A percentile compares a stretch with the other conserved stretches of the same genome.
Evolutionary conservation across 768 basidiomycete species (phyloP).

Genomic region (Kwoniella heveanensis): DNA sequence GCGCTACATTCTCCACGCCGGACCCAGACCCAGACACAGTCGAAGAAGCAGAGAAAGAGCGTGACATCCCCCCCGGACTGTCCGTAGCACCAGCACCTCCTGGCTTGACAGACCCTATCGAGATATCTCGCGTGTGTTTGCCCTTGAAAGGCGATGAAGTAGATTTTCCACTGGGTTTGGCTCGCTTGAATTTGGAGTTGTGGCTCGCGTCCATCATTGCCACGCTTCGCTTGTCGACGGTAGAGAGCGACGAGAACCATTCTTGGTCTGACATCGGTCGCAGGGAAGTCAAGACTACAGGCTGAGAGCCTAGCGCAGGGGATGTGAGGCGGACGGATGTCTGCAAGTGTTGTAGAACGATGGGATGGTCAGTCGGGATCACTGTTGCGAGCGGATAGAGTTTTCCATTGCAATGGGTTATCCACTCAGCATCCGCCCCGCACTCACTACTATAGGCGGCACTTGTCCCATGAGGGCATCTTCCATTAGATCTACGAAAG

Average conservation of each 20-base stretch:
- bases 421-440: too few relatives aligned
- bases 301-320: slow-evolving; percentile 49
- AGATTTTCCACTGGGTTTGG: background rate
- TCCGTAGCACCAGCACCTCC: background rate
- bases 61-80: slow-evolving; percentile 2
- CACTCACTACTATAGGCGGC: slow-evolving; percentile 51
- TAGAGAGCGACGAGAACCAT: slow-evolving; percentile 47
- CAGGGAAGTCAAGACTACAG: slow-evolving; percentile 50
- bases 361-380: background rate
- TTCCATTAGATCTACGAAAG: slow-evolving; percentile 56
- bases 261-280: slow-evolving; percentile 53
- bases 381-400: too few relatives aligned
- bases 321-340: slow-evolving; percentile 53
- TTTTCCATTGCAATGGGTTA: too few relatives aligned
- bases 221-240: slow-evolving; percentile 1
- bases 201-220: background rate
- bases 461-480: slow-evolving; percentile 54
- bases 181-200: background rate
- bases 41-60: slow-evolving; percentile 14
- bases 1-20: slow-evolving; percentile 16
- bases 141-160: background rate
- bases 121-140: slow-evolving; percentile 1
- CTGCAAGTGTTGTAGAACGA: slow-evolving; percentile 12
- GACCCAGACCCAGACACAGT: background rate
- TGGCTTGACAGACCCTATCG: background rate